These are phyloP conservation scores for Acidomyces sp. DNA, from an alignment of 495 filamentous ascomycete genomes.

Conservation along the genomic window DNA sequence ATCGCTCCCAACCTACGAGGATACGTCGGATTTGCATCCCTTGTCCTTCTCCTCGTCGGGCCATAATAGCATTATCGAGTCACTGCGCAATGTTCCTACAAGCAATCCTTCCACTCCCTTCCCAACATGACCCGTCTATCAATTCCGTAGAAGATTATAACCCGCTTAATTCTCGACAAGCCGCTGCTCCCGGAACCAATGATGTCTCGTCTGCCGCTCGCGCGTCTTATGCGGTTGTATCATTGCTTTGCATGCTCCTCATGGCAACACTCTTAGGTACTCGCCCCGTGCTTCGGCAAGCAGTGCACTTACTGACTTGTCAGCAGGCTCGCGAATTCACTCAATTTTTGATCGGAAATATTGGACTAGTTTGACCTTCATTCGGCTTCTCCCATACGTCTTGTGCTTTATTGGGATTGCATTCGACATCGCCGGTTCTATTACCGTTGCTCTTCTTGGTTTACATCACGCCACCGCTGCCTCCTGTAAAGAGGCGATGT, in stretches of 20 bases:
- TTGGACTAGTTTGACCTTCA: constrained; percentile 17
- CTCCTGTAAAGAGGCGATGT: constrained; percentile 23
- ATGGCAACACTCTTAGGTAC: constrained; percentile 3
- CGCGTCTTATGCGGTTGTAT: constrained; percentile 2
- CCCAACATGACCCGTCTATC: neutral
- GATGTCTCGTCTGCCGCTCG: constrained; percentile 1
- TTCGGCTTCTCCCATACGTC: constrained; percentile 16
- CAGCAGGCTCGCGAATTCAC: constrained; percentile 18
- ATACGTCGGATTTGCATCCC: too few species aligned
- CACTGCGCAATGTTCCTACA: too few species aligned
- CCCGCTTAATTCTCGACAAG: constrained; percentile 1
- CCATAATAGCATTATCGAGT: too few species aligned
- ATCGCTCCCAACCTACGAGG: too few species aligned
- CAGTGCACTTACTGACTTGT: neutral
- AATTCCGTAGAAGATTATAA: too few species aligned
- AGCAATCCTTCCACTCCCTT: too few species aligned
- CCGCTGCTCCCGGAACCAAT: neutral
- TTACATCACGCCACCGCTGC: constrained; percentile 6
- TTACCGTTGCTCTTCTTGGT: constrained; percentile 13
- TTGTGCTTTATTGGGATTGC: constrained; percentile 17
- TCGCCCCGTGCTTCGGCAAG: neutral
- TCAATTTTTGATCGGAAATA: constrained; percentile 9
- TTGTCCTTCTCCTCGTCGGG: too few species aligned
- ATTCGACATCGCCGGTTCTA: constrained; percentile 18
- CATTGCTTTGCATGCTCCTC: constrained; percentile 9